These are phyloP conservation scores for Diaporthe australafricana DNA, from an alignment of 2,329 filamentous ascomycete genomes.

Conservation along the genomic window DNA sequence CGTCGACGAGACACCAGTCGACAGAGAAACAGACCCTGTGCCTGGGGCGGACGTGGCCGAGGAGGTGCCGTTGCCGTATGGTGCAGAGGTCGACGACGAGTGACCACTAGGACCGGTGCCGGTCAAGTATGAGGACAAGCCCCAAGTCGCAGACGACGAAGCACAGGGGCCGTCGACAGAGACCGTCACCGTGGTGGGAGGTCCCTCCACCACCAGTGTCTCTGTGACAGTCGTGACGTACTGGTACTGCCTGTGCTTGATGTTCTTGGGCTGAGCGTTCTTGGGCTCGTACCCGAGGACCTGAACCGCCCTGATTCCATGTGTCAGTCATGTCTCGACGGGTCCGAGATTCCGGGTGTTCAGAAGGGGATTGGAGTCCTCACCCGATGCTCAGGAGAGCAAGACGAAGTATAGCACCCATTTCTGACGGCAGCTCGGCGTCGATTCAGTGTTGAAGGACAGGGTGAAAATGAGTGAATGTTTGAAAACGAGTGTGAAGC, in stretches of 20 bases:
- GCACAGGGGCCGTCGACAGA: conserved; percentile 22
- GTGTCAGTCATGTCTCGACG: conserved; percentile 36
- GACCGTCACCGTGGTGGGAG: conserved; percentile 30
- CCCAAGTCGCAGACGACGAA: not conserved
- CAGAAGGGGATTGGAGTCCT: not conserved
- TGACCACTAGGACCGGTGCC: conserved; percentile 25
- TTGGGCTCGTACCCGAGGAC: conserved; percentile 31
- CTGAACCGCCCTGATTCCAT: conserved; percentile 22
- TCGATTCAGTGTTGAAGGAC: not conserved
- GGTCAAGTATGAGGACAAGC: not conserved
- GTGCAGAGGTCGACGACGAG: conserved; percentile 20
- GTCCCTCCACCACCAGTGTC: conserved; percentile 30
- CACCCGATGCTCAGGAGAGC: conserved; percentile 31
- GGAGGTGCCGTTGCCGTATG: conserved; percentile 33
- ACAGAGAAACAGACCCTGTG: conserved; percentile 24
- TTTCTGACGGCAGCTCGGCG: not conserved
- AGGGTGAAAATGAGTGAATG: not conserved
- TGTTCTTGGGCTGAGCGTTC: conserved; percentile 12
- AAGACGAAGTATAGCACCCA: conserved; percentile 28
- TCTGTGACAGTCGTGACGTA: conserved; percentile 30
- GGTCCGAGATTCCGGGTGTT: not conserved
- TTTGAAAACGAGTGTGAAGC: conserved; percentile 34
- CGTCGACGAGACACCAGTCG: conserved; percentile 27
- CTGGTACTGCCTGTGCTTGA: conserved; percentile 32
- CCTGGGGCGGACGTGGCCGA: conserved; percentile 15